Conservation (phyloP, 192 early-diverging fungal species). For the Dissophora ornata region DNA sequence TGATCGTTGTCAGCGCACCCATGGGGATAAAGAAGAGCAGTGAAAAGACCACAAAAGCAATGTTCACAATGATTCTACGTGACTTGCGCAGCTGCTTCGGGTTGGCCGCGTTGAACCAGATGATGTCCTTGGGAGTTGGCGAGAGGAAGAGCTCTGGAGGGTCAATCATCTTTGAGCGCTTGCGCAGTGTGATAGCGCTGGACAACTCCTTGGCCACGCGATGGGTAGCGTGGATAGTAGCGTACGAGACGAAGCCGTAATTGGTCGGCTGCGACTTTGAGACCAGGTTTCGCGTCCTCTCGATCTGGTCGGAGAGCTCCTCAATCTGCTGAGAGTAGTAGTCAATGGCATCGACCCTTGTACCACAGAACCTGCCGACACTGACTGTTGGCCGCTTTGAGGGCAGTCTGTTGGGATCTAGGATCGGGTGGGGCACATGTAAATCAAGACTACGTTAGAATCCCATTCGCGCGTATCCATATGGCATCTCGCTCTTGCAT, state of each 20-base stretch:
- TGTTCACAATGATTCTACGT: conserved; percentile 53
- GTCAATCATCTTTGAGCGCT: conserved; percentile 29
- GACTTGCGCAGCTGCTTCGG: conserved; percentile 60
- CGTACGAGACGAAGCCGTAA: conserved; percentile 78
- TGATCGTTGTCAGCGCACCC: conserved; percentile 67
- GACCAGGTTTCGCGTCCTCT: conserved; percentile 57
- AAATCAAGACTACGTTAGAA: background rate
- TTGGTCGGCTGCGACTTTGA: conserved; percentile 66
- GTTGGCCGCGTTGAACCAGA: conserved; percentile 78
- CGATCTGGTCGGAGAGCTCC: conserved; percentile 64
- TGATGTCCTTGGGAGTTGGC: conserved; percentile 80
- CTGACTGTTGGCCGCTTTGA: conserved; percentile 56
- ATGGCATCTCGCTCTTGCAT: too few species aligned
- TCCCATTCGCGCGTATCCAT: background rate
- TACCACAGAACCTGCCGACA: conserved; percentile 50
- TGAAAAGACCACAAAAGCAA: conserved; percentile 66
- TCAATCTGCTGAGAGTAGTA: conserved; percentile 75
- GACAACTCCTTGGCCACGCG: conserved; percentile 57
- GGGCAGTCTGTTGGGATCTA: conserved; percentile 48
- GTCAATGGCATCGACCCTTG: conserved; percentile 76
- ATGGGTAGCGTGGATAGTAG: conserved; percentile 62
- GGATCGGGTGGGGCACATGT: background rate
- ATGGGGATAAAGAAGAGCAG: conserved; percentile 79
- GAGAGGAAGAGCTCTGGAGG: conserved; percentile 62
- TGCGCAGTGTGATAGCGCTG: conserved; percentile 13